These are phyloP conservation scores for Hyaloperonospora brassicae DNA, from an alignment of 352 stramenopile genomes.

Conservation along the genomic window DNA sequence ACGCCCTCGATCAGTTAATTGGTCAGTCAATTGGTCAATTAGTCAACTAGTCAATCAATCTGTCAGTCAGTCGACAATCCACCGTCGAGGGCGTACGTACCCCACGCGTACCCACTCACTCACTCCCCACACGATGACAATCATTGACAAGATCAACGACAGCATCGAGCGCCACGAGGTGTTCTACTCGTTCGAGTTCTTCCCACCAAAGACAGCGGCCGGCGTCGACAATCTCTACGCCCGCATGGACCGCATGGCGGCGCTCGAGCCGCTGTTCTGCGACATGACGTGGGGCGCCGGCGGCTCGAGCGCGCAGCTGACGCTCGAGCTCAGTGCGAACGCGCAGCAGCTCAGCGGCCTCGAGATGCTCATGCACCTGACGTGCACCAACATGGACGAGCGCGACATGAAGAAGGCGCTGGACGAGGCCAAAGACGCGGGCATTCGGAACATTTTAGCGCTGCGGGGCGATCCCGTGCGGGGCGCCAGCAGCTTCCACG, in stretches of 20 bases:
- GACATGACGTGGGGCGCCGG: conserved; percentile 99
- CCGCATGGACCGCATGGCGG: conserved; percentile 94
- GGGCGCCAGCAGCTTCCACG: conserved; percentile 84
- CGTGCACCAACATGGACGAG: conserved; percentile 97
- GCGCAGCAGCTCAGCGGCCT: conserved; percentile 88
- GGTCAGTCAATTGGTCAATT: no score
- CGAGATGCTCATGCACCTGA: conserved; percentile 94
- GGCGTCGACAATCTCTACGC: conserved; percentile 96
- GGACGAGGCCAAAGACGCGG: conserved; percentile 80
- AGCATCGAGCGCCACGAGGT: conserved; percentile 71
- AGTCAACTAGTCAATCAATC: no score
- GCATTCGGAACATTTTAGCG: conserved; percentile 98
- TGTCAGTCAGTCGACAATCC: no score
- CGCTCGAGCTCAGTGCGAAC: conserved; percentile 90
- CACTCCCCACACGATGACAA: conserved; percentile 45
- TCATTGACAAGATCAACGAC: conserved; percentile 86
- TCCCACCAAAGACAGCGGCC: conserved; percentile 93
- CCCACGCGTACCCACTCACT: no score
- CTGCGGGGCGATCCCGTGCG: conserved; percentile 93
- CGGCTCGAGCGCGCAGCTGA: conserved; percentile 93
- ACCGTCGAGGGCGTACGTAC: no score
- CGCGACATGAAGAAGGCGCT: conserved; percentile 90
- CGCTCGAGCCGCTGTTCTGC: conserved; percentile 92
- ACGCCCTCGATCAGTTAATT: no score
- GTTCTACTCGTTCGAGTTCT: conserved; percentile 99